phyloP scores from a whole-genome alignment of 768 basidiomycete species.

The Candolleomyces aberdarensis region DNA sequence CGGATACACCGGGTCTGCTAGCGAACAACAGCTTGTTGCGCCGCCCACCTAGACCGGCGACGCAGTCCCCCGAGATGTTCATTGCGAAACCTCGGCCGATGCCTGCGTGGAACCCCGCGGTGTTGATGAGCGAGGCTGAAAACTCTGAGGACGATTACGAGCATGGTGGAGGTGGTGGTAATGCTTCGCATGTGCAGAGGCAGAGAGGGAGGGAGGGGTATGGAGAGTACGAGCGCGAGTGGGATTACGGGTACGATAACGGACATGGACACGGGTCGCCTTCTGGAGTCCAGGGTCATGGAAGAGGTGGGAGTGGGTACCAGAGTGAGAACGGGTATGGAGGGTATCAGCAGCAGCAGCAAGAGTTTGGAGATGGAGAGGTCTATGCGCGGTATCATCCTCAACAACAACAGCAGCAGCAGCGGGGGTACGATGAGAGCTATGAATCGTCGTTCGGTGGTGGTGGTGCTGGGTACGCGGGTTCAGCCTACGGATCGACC shows the following conservation, averaged over 20 bases:
- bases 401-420: background rate
- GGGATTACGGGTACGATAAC: background rate
- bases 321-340: background rate
- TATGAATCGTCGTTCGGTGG: background rate
- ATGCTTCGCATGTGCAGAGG: too few relatives aligned
- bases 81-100: slow-evolving; percentile 5
- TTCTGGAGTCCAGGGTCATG: background rate
- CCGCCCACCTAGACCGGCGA: background rate
- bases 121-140: slow-evolving; percentile 2
- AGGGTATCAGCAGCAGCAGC: background rate
- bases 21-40: background rate
- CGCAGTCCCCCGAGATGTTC: background rate
- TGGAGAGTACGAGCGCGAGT: background rate
- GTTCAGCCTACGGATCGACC: background rate
- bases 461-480: background rate
- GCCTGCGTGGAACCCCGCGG: slow-evolving; percentile 1
- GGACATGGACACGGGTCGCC: background rate
- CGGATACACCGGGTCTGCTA: background rate
- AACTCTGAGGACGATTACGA: slow-evolving; percentile 14
- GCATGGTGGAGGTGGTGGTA: slow-evolving; percentile 10
- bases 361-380: background rate
- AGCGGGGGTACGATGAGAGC: background rate
- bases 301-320: background rate
- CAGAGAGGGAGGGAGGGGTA: too few relatives aligned
- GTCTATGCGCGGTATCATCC: background rate